Evolutionary conservation across 2,329 filamentous ascomycete genomes (phyloP).

Genomic region (Exserohilum rostratum): DNA sequence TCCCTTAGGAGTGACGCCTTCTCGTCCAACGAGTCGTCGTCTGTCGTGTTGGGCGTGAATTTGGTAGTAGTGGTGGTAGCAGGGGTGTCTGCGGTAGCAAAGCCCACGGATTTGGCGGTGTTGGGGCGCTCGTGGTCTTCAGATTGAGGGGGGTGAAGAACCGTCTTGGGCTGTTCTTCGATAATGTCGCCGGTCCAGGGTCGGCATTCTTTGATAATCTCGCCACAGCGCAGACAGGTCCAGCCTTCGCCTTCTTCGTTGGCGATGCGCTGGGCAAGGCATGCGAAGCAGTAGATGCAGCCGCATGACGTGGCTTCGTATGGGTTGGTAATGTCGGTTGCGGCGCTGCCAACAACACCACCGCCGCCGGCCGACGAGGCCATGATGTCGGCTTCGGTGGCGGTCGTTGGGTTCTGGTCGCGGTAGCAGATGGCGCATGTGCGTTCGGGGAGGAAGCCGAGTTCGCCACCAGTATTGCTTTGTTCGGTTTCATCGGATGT

Average conservation of each 20-base stretch:
- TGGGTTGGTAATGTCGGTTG: conserved; percentile 94
- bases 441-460: conserved; percentile 84
- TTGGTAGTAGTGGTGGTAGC: too few species aligned
- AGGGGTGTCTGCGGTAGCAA: conserved; percentile 17
- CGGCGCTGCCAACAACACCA: conserved; percentile 83
- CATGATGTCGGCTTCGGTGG: conserved; percentile 74
- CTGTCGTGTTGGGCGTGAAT: not conserved
- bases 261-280: conserved; percentile 86
- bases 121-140: conserved; percentile 8
- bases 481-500: conserved; percentile 57
- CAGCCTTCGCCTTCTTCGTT: conserved; percentile 93
- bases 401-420: conserved; percentile 77
- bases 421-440: conserved; percentile 98
- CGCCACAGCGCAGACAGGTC: conserved; percentile 87
- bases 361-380: conserved; percentile 66
- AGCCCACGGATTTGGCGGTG: conserved; percentile 24
- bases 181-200: conserved; percentile 93
- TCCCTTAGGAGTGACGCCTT: conserved; percentile 27
- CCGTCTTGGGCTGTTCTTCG: conserved; percentile 49
- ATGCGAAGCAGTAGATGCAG: conserved; percentile 96
- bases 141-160: not conserved
- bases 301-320: conserved; percentile 90
- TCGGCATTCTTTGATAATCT: conserved; percentile 80
- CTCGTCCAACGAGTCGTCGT: not conserved
- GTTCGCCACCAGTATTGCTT: conserved; percentile 66